These are phyloP conservation scores for Saururus chinensis DNA, from an alignment of 164 flowering plant species.

Conservation along the genomic window DNA sequence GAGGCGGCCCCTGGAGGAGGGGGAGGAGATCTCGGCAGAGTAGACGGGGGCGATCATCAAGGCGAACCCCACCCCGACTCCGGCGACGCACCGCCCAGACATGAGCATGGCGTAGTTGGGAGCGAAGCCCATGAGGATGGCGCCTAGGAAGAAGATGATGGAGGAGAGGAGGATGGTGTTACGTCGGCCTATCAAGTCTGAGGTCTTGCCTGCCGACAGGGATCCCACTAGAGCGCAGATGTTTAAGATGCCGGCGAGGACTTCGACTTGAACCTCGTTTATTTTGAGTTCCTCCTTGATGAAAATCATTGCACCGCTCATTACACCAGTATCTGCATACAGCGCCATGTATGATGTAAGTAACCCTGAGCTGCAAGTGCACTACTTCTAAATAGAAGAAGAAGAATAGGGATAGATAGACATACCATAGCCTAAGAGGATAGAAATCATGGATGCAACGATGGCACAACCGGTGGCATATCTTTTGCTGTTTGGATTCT, in stretches of 20 bases:
- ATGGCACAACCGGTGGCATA: constrained; percentile 51
- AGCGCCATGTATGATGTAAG: not conserved
- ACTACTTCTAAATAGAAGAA: not conserved
- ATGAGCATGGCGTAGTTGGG: constrained; percentile 19
- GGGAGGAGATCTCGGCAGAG: constrained; percentile 23
- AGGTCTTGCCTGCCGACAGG: constrained; percentile 17
- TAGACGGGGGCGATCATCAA: constrained; percentile 30
- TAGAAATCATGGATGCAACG: constrained; percentile 62
- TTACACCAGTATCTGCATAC: constrained; percentile 21
- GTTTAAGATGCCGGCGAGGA: constrained; percentile 18
- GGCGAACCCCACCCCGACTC: constrained; percentile 25
- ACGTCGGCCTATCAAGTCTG: constrained; percentile 27
- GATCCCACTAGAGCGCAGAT: constrained; percentile 19
- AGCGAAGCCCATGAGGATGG: constrained; percentile 22
- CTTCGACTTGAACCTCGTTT: constrained; percentile 14
- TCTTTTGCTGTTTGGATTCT: constrained; percentile 37
- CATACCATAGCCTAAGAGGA: constrained; percentile 66
- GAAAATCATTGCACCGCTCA: constrained; percentile 25
- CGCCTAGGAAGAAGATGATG: constrained; percentile 21
- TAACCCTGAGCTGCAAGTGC: not conserved
- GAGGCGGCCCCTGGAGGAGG: constrained; percentile 21
- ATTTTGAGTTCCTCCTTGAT: constrained; percentile 19
- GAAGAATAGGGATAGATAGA: not conserved
- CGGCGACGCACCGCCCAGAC: constrained; percentile 25
- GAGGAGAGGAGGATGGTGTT: constrained; percentile 22